Percentiles rank a stretch among this genome's conserved stretches.
phyloP scores from a whole-genome alignment of 2,329 filamentous ascomycete species.

The Massarina eburnea region DNA sequence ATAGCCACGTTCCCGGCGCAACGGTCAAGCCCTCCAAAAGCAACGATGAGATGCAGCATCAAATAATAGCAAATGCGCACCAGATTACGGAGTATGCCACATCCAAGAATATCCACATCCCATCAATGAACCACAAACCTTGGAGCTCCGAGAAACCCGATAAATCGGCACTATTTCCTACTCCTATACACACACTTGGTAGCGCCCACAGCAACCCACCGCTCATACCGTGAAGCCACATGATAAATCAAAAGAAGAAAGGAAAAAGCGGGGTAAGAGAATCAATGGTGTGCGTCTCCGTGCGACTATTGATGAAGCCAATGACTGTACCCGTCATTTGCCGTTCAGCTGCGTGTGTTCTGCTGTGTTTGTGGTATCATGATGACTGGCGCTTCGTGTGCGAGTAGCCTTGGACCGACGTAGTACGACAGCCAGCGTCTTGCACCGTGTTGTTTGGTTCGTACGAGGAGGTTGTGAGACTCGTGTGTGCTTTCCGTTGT shows the following conservation, averaged over 20 bases:
- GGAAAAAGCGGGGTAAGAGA: constrained; percentile 9
- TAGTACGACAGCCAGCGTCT: constrained; percentile 2
- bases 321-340: constrained; percentile 1
- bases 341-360: constrained; percentile 4
- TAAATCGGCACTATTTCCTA: neutral
- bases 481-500: neutral
- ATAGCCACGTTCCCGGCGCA: constrained; percentile 4
- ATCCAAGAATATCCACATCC: neutral
- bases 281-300: neutral
- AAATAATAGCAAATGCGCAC: neutral
- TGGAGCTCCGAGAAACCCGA: neutral
- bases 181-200: neutral
- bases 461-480: neutral
- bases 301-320: constrained; percentile 3
- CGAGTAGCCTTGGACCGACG: constrained; percentile 2
- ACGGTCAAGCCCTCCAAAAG: neutral
- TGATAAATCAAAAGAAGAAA: neutral
- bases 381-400: neutral
- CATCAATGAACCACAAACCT: neutral
- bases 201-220: neutral
- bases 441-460: neutral
- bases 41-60: neutral
- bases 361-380: neutral
- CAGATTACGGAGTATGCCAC: neutral
- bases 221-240: constrained; percentile 2